A percentile compares a stretch with the other conserved stretches of the same genome.
These are phyloP conservation scores for Oldenlandia corymbosa DNA, from an alignment of 257 asterid species.

Conservation along the genomic window DNA sequence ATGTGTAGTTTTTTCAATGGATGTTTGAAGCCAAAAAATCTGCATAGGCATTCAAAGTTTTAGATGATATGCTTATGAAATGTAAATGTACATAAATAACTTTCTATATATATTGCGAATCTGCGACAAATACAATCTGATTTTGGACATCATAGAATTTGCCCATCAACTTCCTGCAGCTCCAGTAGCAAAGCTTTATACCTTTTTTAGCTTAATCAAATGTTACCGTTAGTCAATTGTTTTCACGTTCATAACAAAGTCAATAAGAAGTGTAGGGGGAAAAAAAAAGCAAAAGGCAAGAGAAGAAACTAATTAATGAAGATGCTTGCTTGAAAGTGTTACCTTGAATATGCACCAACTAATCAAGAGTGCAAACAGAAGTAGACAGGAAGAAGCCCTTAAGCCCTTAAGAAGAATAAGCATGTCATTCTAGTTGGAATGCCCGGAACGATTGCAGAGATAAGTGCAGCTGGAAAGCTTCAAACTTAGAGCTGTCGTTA, in stretches of 20 bases:
- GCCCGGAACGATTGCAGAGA: conserved; percentile 91
- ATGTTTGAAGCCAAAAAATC: neutral
- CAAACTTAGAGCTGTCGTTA: conserved; percentile 79
- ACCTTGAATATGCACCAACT: too few species aligned
- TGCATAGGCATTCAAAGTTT: conserved; percentile 6
- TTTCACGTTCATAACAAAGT: too few species aligned
- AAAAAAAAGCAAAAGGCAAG: too few species aligned
- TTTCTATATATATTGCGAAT: conserved; percentile 8
- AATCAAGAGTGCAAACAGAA: conserved; percentile 89
- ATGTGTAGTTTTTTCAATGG: neutral
- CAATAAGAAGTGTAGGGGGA: too few species aligned
- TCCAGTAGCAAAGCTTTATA: too few species aligned
- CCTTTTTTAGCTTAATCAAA: too few species aligned
- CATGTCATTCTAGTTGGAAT: conserved; percentile 87
- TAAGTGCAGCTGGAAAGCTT: conserved; percentile 84
- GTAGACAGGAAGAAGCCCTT: conserved; percentile 97
- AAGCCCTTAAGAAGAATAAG: conserved; percentile 83
- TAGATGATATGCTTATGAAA: conserved; percentile 3
- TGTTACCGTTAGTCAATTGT: too few species aligned
- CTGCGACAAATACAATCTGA: too few species aligned
- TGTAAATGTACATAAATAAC: neutral
- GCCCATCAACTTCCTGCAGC: too few species aligned
- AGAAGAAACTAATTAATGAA: conserved; percentile 71
- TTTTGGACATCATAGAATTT: too few species aligned
- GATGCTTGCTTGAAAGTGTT: too few species aligned